These are phyloP conservation scores for Euclidium syriacum DNA, from an alignment of 345 rosid genomes.

Conservation along the genomic window DNA sequence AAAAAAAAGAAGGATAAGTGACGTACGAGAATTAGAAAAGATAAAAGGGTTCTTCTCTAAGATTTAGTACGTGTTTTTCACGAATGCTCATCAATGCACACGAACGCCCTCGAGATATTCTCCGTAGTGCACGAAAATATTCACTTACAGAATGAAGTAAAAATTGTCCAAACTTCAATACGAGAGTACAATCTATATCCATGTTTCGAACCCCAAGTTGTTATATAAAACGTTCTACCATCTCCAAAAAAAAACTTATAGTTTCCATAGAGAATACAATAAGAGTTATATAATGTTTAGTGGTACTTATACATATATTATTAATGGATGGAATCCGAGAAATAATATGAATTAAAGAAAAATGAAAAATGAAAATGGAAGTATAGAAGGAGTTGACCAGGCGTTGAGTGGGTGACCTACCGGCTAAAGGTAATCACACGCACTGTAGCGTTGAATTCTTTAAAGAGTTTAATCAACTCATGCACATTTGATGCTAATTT, in stretches of 20 bases:
- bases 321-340: not conserved
- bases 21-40: not conserved
- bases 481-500: conserved; percentile 58
- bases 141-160: not conserved
- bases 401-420: conserved; percentile 92
- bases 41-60: not conserved
- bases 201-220: not conserved
- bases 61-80: not conserved
- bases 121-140: conserved; percentile 13
- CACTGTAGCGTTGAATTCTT: conserved; percentile 94
- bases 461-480: conserved; percentile 53
- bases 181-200: not conserved
- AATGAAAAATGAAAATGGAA: not conserved
- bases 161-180: not conserved
- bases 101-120: not conserved
- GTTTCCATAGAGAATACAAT: not conserved
- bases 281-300: not conserved
- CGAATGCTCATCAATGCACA: conserved; percentile 9
- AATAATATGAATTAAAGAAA: not conserved
- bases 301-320: not conserved
- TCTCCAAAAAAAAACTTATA: not conserved
- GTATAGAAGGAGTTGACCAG: conserved; percentile 48
- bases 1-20: not conserved
- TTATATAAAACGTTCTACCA: not conserved
- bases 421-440: conserved; percentile 69